Conservation (phyloP, 495 filamentous ascomycete genomes). For the Talaromyces ruber region DNA sequence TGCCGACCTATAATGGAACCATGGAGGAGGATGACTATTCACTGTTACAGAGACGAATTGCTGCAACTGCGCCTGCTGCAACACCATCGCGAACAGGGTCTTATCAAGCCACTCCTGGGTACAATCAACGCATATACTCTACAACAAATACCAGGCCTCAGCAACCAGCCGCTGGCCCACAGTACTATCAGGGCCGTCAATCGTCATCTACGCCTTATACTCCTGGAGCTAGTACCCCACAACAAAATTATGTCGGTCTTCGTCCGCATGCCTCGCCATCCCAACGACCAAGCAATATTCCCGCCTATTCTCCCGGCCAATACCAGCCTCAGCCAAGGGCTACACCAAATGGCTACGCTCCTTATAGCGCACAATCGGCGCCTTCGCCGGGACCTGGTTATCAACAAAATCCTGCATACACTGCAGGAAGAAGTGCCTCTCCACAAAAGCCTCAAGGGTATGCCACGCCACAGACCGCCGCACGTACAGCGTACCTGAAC, state of each 20-base stretch:
- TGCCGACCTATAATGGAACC: constrained; percentile 62
- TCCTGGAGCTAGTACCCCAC: constrained; percentile 15
- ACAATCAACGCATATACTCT: constrained; percentile 27
- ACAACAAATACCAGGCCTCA: constrained; percentile 24
- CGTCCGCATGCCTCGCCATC: constrained; percentile 35
- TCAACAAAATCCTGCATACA: constrained; percentile 29
- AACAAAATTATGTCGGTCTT: constrained; percentile 23
- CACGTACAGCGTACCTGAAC: constrained; percentile 17
- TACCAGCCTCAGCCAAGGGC: constrained; percentile 33
- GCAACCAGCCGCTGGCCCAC: constrained; percentile 23
- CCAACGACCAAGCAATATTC: constrained; percentile 28
- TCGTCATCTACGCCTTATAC: constrained; percentile 25
- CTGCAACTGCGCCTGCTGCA: constrained; percentile 18
- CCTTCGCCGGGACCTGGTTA: constrained; percentile 25
- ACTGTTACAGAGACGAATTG: constrained; percentile 27
- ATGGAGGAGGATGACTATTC: constrained; percentile 78
- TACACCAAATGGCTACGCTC: constrained; percentile 31
- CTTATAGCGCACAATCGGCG: constrained; percentile 23
- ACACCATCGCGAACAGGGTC: constrained; percentile 24
- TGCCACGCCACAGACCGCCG: constrained; percentile 10
- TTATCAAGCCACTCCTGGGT: constrained; percentile 23
- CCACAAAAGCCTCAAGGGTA: constrained; percentile 25
- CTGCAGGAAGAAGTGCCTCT: constrained; percentile 23
- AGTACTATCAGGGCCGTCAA: constrained; percentile 34
- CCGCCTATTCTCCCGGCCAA: constrained; percentile 29